Evolutionary conservation across 306 rosid genomes (phyloP).

Genomic region (Dalbergia cochinchinensis): DNA sequence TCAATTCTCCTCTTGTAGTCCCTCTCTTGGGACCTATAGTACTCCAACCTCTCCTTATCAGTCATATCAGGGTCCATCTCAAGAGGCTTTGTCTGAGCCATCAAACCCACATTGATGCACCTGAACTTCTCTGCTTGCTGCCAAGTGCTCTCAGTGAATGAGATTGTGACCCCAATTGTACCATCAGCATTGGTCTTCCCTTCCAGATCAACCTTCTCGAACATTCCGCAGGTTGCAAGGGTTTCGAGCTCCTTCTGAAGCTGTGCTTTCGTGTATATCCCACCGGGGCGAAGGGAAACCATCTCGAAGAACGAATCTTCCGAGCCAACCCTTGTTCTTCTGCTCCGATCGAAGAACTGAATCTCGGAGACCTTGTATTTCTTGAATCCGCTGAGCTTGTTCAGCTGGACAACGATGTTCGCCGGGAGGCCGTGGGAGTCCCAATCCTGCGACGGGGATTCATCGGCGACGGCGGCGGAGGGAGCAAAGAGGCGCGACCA

Average conservation of each 20-base stretch:
- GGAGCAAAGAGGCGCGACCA: slow-evolving; percentile 62
- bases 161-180: slow-evolving; percentile 64
- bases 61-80: slow-evolving; percentile 96
- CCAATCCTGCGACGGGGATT: slow-evolving; percentile 72
- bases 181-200: slow-evolving; percentile 94
- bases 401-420: slow-evolving; percentile 78
- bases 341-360: slow-evolving; percentile 73
- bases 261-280: slow-evolving; percentile 81
- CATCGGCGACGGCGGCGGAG: slow-evolving; percentile 76
- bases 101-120: slow-evolving; percentile 87
- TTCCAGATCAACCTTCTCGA: slow-evolving; percentile 94
- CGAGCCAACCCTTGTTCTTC: slow-evolving; percentile 60
- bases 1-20: slow-evolving; percentile 91
- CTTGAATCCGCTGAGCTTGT: slow-evolving; percentile 87
- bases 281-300: slow-evolving; percentile 87
- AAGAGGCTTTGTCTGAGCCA: slow-evolving; percentile 80
- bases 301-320: slow-evolving; percentile 93
- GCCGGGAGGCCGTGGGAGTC: slow-evolving; percentile 93
- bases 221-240: slow-evolving; percentile 91
- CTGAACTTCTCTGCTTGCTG: slow-evolving; percentile 81
- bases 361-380: slow-evolving; percentile 86
- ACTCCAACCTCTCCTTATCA: slow-evolving; percentile 88
- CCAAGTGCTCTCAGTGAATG: slow-evolving; percentile 93
- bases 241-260: slow-evolving; percentile 89
- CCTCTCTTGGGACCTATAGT: slow-evolving; percentile 76